A percentile compares a stretch with the other conserved stretches of the same genome.
These are phyloP conservation scores for Hypomontagnella submonticulosa DNA, from an alignment of 495 filamentous ascomycete species.

Conservation along the genomic window DNA sequence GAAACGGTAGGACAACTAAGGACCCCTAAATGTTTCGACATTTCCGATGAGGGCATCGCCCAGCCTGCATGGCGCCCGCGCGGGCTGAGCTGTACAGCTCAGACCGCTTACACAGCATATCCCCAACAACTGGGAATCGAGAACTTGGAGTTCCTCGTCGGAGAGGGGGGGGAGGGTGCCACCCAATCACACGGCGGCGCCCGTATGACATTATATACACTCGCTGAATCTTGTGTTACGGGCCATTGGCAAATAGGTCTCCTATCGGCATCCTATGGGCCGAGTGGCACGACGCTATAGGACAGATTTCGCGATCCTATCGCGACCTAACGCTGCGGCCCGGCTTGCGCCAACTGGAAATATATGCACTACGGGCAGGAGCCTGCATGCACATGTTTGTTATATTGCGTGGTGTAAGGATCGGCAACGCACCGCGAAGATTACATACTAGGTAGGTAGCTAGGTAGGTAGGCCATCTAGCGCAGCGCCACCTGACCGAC, in stretches of 20 bases:
- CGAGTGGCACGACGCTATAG: slow-evolving; percentile 40
- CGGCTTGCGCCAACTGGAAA: slow-evolving; percentile 12
- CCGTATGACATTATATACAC: slow-evolving; percentile 9
- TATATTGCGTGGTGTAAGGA: slow-evolving; percentile 33
- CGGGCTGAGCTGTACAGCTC: slow-evolving; percentile 29
- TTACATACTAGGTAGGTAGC: slow-evolving; percentile 9
- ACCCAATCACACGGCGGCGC: slow-evolving; percentile 24
- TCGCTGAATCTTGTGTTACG: slow-evolving; percentile 17
- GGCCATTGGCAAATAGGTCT: slow-evolving; percentile 31
- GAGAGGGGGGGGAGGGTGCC: slow-evolving; percentile 5
- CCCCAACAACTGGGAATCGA: slow-evolving; percentile 14
- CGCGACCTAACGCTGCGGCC: slow-evolving; percentile 30
- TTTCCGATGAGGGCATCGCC: slow-evolving; percentile 21
- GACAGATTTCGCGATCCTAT: slow-evolving; percentile 22
- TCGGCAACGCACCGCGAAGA: slow-evolving; percentile 12
- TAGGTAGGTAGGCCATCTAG: not conserved
- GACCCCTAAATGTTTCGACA: slow-evolving; percentile 17
- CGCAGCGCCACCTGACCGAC: slow-evolving; percentile 11
- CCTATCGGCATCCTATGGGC: slow-evolving; percentile 19
- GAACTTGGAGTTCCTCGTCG: slow-evolving; percentile 8
- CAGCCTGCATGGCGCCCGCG: slow-evolving; percentile 23
- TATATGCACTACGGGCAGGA: slow-evolving; percentile 35
- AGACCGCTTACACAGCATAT: slow-evolving; percentile 12
- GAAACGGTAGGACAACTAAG: not conserved
- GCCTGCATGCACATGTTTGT: slow-evolving; percentile 36